Evolutionary conservation across 1,284 basidiomycete genomes (phyloP).

Genomic region (Ustilago xerochloae): DNA sequence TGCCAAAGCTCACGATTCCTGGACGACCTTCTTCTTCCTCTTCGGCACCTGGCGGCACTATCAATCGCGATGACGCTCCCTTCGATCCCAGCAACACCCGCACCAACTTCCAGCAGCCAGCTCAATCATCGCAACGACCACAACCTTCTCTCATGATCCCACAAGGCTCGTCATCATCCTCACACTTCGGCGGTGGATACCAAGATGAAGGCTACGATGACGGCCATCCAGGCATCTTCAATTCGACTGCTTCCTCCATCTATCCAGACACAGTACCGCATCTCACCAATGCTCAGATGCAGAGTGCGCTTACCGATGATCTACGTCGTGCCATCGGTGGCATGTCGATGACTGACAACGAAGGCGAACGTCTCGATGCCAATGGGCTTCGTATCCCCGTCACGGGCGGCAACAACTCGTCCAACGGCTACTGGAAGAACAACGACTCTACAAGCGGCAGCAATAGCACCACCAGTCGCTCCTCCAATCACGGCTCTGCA

Average conservation of each 20-base stretch:
- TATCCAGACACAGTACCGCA: constrained; percentile 60
- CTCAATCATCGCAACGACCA: constrained; percentile 20
- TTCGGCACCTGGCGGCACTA: constrained; percentile 25
- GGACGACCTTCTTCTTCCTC: constrained; percentile 38
- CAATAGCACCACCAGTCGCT: constrained; percentile 10
- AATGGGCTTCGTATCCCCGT: constrained; percentile 42
- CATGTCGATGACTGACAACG: constrained; percentile 45
- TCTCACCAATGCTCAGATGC: constrained; percentile 47
- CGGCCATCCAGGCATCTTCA: constrained; percentile 37
- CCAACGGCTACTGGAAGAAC: constrained; percentile 41
- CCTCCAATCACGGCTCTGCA: neutral
- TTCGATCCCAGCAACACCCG: constrained; percentile 8
- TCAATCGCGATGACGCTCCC: constrained; percentile 15
- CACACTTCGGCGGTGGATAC: constrained; percentile 23
- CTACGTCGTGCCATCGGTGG: constrained; percentile 60
- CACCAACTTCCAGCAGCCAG: constrained; percentile 11
- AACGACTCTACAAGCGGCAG: constrained; percentile 12
- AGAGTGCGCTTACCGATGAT: constrained; percentile 59
- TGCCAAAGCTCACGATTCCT: constrained; percentile 64
- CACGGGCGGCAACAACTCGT: constrained; percentile 32
- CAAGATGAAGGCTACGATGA: constrained; percentile 53
- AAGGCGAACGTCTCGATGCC: constrained; percentile 39
- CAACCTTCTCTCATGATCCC: constrained; percentile 43
- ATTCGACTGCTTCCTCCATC: constrained; percentile 42
- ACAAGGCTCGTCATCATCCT: constrained; percentile 28